Base-by-base conservation (phyloP, 345 rosid species). In the Zanthoxylum bungeanum region DNA sequence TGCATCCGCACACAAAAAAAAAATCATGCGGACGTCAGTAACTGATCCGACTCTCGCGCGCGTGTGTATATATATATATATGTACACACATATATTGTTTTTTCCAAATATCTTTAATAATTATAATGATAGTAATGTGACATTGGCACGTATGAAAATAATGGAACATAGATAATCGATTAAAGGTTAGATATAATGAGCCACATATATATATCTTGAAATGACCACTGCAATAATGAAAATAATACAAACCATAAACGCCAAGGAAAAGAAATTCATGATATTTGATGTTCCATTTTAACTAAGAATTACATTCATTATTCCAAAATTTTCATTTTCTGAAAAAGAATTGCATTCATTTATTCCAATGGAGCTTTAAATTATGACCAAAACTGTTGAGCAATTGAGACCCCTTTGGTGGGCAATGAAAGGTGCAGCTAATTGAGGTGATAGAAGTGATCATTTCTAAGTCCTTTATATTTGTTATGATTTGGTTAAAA, bases 341-440 rank as follows among this genome's bases (percentile, higher is more conserved):
- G n/a, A n/a, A n/a, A n/a, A n/a, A n/a, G n/a, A n/a, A n/a, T n/a
- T n/a, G n/a, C n/a, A n/a, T n/a, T n/a, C n/a, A n/a, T n/a, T n/a
- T n/a, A n/a, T n/a, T 70, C 73, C 66, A 70, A 70, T 70, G 73
- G 34, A 60, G 52, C 25, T 27, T 55, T 19, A 37, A 40, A 69
- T 69, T 25, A 69, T 69, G 37, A 56, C 72, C 28, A 60, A 12
- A 47, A 60, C 73, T 70, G 57, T 70, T 19, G 47, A 21, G 52
- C 21, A 31, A 5, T 56, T 16, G 51, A 39, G 49, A 17, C 47
- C 60, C 34, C 31, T 11, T 33, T 55, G 27, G 53, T 40, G 72
- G 34, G 60, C 50, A 69, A 61, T 57, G 12, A 59, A 58, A 27
- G 28, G 31, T n/a, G 56, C 44, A 68, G 17, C 24, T 33, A 31